Percentiles rank a stretch among this genome's conserved stretches.
Evolutionary conservation across 2,329 filamentous ascomycete genomes (phyloP).

Genomic region (Scedosporium aurantiacum): DNA sequence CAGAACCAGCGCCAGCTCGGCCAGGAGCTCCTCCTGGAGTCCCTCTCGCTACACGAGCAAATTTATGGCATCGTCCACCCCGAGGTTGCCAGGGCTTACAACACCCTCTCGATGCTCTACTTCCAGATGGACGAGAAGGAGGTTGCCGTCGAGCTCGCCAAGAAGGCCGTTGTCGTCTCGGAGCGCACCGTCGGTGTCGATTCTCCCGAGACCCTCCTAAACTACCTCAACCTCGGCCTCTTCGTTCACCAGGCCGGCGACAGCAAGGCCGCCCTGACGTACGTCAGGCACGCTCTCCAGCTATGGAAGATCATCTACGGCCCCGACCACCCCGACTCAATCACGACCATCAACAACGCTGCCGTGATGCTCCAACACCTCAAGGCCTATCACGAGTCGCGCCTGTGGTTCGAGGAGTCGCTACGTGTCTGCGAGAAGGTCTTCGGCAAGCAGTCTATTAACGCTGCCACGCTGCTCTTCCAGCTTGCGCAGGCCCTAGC

Average conservation of each 20-base stretch:
- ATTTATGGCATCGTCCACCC: slow-evolving; percentile 97
- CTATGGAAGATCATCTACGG: slow-evolving; percentile 98
- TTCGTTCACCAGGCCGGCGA: slow-evolving; percentile 91
- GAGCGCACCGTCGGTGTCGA: slow-evolving; percentile 92
- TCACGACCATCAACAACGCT: slow-evolving; percentile 97
- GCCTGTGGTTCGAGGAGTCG: slow-evolving; percentile 93
- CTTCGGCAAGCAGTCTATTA: slow-evolving; percentile 81
- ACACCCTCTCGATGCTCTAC: slow-evolving; percentile 88
- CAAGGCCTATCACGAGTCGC: slow-evolving; percentile 89
- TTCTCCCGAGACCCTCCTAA: slow-evolving; percentile 83
- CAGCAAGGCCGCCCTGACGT: slow-evolving; percentile 75
- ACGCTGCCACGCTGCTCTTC: slow-evolving; percentile 90
- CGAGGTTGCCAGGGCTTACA: slow-evolving; percentile 91
- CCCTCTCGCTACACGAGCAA: slow-evolving; percentile 90
- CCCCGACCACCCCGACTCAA: slow-evolving; percentile 85
- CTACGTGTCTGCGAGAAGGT: slow-evolving; percentile 80
- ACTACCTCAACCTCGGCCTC: slow-evolving; percentile 89
- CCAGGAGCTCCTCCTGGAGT: slow-evolving; percentile 91
- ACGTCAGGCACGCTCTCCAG: slow-evolving; percentile 84
- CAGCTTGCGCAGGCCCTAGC: slow-evolving; percentile 93
- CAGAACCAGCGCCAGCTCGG: slow-evolving; percentile 93
- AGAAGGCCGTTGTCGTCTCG: slow-evolving; percentile 91
- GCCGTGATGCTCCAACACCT: slow-evolving; percentile 96
- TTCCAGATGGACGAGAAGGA: slow-evolving; percentile 98
- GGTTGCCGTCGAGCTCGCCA: slow-evolving; percentile 84